Base-by-base conservation (phyloP, 768 basidiomycete species). In the Clathrus columnatus region DNA sequence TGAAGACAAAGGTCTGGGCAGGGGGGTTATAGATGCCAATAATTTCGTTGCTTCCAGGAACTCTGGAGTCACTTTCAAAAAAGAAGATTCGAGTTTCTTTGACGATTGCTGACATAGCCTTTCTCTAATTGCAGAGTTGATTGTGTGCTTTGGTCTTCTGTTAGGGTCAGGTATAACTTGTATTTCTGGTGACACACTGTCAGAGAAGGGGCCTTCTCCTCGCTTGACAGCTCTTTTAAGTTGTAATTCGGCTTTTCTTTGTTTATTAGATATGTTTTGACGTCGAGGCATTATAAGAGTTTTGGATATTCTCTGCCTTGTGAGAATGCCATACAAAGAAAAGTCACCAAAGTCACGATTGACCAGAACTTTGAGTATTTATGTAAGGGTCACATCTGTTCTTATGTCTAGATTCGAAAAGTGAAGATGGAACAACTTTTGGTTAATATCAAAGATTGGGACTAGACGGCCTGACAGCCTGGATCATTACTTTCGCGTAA, bases 161-260 rank as follows among this genome's bases (percentile, higher is more conserved):
- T 45, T 43, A 28, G 54, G n/a, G n/a, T n/a, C 18, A 11, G 24
- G 42, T 44, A 30, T 53, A 21, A 24, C 48, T 51, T 43, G 52
- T 16, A 14, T 49, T 48, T n/a, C n/a, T 16, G 43, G 18, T 41
- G 20, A 20, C 17, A 29, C 10, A 14, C 71, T 48, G 73, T 61
- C 21, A 73, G 59, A 14, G 18, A 65, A 64, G 4, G 64, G 63
- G 2, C 73, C 67, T 59, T 89, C 88, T 4, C 88, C 91, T 28
- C 91, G 83, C 67, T 94, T 94, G 28, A 86, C 69, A 4, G 92
- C 91, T 21, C 91, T 84, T 62, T 88, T 90, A 48, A 83, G 76
- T 65, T 89, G 82, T 7, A 83, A 75, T 56, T 87, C 79, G 1
- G 79, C 82, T 59, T 85, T 89, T 61, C 82, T 83, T 62, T 85